Evolutionary conservation across 306 rosid genomes (phyloP), one percentile per base, ranked within the genome.

Genomic region (Cucurbita ficifolia): DNA sequence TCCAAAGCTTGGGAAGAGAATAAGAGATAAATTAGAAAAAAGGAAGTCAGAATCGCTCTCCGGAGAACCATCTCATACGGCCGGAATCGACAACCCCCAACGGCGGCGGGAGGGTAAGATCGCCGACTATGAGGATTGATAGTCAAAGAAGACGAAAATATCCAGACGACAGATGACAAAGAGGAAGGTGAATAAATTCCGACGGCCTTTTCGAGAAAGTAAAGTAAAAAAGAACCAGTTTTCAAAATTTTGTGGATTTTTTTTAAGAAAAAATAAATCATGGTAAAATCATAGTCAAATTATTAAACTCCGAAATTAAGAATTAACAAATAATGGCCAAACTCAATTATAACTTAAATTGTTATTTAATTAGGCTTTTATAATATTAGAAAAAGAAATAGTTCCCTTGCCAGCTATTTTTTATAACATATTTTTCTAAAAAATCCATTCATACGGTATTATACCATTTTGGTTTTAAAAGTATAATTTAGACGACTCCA

Each of bases 41-140:
- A 3, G 1, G 81, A 12, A 21, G 76, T 5, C 19, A 79, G 0
- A 17, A 81, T 63, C 3, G 17, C 19, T 63, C 81, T 82, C 82
- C 90, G 90, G 82, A 43, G 82, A 84, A 42, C 60, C 96, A 90
- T 90, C 78, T 85, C 86, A 84, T 81, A 77, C 48, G 57, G 7
- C 76, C 77, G 70, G 83, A 38, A 70, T 49, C 40, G 79, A 8
- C 21, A 52, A 73, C 64, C 36, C 40, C 71, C 51, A 38, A 73
- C 22, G 57, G 39, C 70, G 76, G 67, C 42, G 76, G 76, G 12
- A 21, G 75, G 17, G 5, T 24, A 38, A 5, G 13, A 21, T 39
- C 50, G 55, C 21, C 55, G 52, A 68, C 73, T 68, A 12, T 5
- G 56, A 36, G 35, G 29, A 50, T 24, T 29, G 24, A 35, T 6